Conservation (phyloP, 2,329 filamentous ascomycete genomes). For the Fusarium succisae region DNA sequence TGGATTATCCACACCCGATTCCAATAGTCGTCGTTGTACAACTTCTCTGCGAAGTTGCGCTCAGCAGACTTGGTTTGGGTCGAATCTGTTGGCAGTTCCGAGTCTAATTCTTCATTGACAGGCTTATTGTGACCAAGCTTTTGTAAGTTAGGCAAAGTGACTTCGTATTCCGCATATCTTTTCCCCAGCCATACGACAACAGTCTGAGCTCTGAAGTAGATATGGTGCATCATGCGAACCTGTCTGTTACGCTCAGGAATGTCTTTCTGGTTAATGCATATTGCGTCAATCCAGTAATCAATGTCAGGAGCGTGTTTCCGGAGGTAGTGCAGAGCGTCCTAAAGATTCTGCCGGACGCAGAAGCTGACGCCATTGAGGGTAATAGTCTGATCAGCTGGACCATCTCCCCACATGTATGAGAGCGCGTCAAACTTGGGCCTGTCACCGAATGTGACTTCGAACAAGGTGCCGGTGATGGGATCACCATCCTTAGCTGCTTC, state of each 20-base stretch:
- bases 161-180: not conserved
- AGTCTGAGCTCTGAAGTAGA: not conserved
- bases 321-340: not conserved
- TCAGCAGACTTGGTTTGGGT: rapidly evolving
- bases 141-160: not conserved
- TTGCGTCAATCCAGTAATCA: not conserved
- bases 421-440: not conserved
- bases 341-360: not conserved
- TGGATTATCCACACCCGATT: not conserved
- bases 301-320: not conserved
- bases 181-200: not conserved
- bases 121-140: rapidly evolving
- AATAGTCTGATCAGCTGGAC: not conserved
- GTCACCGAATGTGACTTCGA: not conserved
- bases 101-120: rapidly evolving
- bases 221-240: not conserved
- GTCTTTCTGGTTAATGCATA: not conserved
- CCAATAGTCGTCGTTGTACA: not conserved
- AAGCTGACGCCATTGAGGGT: not conserved
- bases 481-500: not conserved
- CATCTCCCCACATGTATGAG: not conserved
- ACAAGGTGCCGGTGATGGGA: not conserved
- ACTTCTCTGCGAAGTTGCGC: not conserved
- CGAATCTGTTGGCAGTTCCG: rapidly evolving
- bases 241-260: not conserved